Percentiles rank a stretch among this genome's conserved stretches.
Evolutionary conservation across 805 yeast genomes (phyloP).

Genomic region (Suhomyces vadensis): DNA sequence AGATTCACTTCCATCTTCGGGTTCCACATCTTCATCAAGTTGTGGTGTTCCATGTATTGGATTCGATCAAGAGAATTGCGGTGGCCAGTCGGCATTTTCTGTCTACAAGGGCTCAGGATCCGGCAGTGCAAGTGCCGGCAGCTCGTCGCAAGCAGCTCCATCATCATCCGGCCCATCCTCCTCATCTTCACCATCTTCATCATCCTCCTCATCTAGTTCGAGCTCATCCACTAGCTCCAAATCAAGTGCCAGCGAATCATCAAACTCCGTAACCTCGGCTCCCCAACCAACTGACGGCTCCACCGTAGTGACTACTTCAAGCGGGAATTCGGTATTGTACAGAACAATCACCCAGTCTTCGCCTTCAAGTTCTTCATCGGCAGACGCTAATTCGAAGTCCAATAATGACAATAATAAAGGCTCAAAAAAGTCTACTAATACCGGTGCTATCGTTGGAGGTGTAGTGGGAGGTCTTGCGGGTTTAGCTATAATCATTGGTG

Average conservation of each 20-base stretch:
- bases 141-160: background rate
- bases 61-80: slow-evolving; percentile 36
- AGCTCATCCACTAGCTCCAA: slow-evolving; percentile 2
- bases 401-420: too few species aligned
- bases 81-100: slow-evolving; percentile 35
- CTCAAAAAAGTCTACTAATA: slow-evolving; percentile 26
- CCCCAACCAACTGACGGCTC: background rate
- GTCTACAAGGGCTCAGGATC: slow-evolving; percentile 30
- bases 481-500: slow-evolving; percentile 22
- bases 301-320: slow-evolving; percentile 5
- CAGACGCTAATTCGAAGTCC: slow-evolving; percentile 5
- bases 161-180: background rate
- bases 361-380: slow-evolving; percentile 5
- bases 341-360: slow-evolving; percentile 12
- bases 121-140: background rate
- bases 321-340: slow-evolving; percentile 10
- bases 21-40: slow-evolving; percentile 12
- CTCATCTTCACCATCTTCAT: slow-evolving; percentile 8
- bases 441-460: slow-evolving; percentile 47
- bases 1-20: slow-evolving; percentile 27
- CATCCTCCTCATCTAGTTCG: slow-evolving; percentile 17
- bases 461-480: slow-evolving; percentile 46
- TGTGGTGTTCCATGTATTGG: slow-evolving; percentile 39
- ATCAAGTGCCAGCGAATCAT: background rate
- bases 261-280: background rate